These are phyloP conservation scores for Tarenaya hassleriana DNA, from an alignment of 345 rosid species.

Conservation along the genomic window DNA sequence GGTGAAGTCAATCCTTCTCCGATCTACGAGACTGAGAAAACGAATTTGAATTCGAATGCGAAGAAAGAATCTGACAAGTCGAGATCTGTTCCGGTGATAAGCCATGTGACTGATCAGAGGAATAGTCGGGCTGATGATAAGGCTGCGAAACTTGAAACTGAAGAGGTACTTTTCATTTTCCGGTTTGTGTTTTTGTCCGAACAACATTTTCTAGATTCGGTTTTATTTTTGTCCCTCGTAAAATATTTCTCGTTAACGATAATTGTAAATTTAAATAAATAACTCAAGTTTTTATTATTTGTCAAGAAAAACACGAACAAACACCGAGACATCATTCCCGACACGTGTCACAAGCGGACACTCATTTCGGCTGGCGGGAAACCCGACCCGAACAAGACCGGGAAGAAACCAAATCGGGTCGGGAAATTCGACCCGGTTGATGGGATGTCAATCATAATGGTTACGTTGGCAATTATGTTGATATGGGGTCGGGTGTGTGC, in stretches of 20 bases:
- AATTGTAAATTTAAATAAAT: background rate
- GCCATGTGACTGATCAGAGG: conserved; percentile 9
- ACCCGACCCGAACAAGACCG: conserved; percentile 10
- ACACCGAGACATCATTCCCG: conserved; percentile 14
- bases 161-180: conserved; percentile 9
- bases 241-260: too few species aligned
- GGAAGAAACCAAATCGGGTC: conserved; percentile 10
- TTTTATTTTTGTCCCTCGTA: too few species aligned
- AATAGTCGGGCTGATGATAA: conserved; percentile 12
- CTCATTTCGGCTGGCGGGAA: conserved; percentile 30
- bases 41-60: background rate
- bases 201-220: too few species aligned
- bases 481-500: conserved; percentile 65
- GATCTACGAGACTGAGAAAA: conserved; percentile 15
- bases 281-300: background rate
- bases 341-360: conserved; percentile 9
- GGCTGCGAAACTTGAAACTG: conserved; percentile 21
- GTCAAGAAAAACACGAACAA: conserved; percentile 5
- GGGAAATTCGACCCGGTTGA: conserved; percentile 30
- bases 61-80: conserved; percentile 13
- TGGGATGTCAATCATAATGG: conserved; percentile 48
- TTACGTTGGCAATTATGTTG: conserved; percentile 46
- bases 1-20: conserved; percentile 31
- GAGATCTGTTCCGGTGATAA: conserved; percentile 6
- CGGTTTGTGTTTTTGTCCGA: background rate